Evolutionary conservation across 2,329 filamentous ascomycete species (phyloP).

Genomic region (Penicillium palitans): DNA sequence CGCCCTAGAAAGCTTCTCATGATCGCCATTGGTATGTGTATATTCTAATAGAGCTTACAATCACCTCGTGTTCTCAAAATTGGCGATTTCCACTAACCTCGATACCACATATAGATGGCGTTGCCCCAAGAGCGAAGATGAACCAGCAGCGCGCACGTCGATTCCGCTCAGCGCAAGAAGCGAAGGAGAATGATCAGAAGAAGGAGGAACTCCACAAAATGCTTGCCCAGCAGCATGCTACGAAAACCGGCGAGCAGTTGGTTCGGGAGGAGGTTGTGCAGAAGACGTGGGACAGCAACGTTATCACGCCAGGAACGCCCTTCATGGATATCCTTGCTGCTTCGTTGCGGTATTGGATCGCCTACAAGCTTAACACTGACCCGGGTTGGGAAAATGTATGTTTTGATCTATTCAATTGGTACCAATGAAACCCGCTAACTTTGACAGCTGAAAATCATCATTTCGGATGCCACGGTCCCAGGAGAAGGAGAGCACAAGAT

Average conservation of each 20-base stretch:
- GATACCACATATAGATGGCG: constrained; percentile 66
- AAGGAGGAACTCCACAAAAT: constrained; percentile 85
- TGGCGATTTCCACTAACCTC: constrained; percentile 1
- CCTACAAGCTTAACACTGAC: constrained; percentile 96
- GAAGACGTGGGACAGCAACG: constrained; percentile 88
- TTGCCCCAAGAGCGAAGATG: constrained; percentile 98
- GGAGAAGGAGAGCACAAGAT: constrained; percentile 99
- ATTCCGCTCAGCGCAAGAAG: constrained; percentile 92
- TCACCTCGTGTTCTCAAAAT: not conserved
- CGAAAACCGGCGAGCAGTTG: constrained; percentile 59
- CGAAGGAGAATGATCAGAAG: constrained; percentile 88
- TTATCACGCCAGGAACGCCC: constrained; percentile 92
- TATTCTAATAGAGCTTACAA: not conserved
- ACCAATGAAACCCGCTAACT: constrained; percentile 23
- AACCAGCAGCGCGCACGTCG: constrained; percentile 97
- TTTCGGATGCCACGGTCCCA: constrained; percentile 95
- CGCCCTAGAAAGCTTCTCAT: constrained; percentile 92
- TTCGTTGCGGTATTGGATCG: constrained; percentile 92
- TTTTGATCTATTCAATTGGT: not conserved
- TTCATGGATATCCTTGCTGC: constrained; percentile 96
- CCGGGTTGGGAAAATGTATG: constrained; percentile 80
- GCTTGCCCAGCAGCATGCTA: constrained; percentile 74
- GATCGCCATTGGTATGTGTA: constrained; percentile 79
- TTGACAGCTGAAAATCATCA: constrained; percentile 80
- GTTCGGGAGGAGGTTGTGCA: constrained; percentile 64